phyloP scores from a whole-genome alignment of 2,329 filamentous ascomycete genomes.

The Ophiosphaerella herpotricha region DNA sequence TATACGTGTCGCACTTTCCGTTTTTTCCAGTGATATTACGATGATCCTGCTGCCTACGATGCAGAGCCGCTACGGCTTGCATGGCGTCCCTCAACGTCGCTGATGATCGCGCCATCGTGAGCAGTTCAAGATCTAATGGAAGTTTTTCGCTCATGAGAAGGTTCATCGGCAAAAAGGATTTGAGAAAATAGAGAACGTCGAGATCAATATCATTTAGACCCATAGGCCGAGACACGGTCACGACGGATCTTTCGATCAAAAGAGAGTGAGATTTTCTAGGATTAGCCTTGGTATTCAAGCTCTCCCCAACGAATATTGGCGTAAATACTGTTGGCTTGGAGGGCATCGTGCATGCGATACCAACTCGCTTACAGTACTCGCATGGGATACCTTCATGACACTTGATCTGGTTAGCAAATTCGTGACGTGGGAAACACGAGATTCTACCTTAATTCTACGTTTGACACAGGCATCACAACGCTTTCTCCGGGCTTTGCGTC shows the following conservation, averaged over 20 bases:
- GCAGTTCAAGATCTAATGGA: slow-evolving; percentile 14
- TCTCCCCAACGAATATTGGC: slow-evolving; percentile 21
- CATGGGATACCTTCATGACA: slow-evolving; percentile 32
- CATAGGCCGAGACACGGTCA: slow-evolving; percentile 1
- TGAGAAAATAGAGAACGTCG: slow-evolving; percentile 28
- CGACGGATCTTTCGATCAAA: not conserved
- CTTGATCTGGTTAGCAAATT: slow-evolving; percentile 10
- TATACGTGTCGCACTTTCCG: not conserved
- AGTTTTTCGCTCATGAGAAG: slow-evolving; percentile 10
- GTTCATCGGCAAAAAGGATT: slow-evolving; percentile 29
- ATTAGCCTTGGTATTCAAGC: not conserved
- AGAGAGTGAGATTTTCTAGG: not conserved
- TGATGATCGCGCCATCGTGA: slow-evolving; percentile 12
- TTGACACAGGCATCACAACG: slow-evolving; percentile 31
- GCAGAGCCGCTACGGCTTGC: slow-evolving; percentile 20
- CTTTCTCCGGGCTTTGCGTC: slow-evolving; percentile 32
- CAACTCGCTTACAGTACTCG: slow-evolving; percentile 21
- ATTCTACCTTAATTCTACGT: slow-evolving; percentile 29
- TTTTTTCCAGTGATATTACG: no score
- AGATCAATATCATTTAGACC: slow-evolving; percentile 2
- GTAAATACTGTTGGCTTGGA: slow-evolving; percentile 3
- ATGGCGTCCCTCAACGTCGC: slow-evolving; percentile 24
- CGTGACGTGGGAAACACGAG: not conserved
- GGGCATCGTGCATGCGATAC: slow-evolving; percentile 15
- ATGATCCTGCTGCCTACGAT: slow-evolving; percentile 8